Evolutionary conservation across 768 basidiomycete genomes (phyloP), one percentile per base, ranked within the genome.

Genomic region (Coprinopsis cinerea): DNA sequence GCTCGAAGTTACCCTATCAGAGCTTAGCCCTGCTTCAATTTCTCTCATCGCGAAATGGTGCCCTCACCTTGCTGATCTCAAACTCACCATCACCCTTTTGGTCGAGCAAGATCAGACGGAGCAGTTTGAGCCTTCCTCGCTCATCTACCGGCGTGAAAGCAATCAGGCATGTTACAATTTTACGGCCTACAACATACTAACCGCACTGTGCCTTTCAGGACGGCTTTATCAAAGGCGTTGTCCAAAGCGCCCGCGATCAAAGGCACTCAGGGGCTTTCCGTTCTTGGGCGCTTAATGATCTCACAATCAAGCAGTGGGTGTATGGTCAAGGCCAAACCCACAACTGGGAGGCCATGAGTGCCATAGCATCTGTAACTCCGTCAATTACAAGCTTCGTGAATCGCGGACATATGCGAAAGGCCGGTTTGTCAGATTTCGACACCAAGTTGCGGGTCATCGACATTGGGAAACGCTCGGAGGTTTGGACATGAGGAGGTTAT

Each of bases 281-380:
- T 9, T 9, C 9, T 7, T 45, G 44, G 44, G 4, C 25, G 4
- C 26, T 45, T 5, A 4, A 32, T 5, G 44, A 45, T 18, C 4
- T 45, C 14, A 4, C 44, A 5, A 30, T 45, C 28, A 7, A 30
- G 6, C 27, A 45, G 32, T 45, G 44, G 44, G 26, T 28, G 11
- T n/a, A 9, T 11, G 25, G 26, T 10, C 4, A 45, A 32, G 44
- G 44, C 4, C 27, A 27, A 4, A n/a, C 4, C 4, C 32, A 45
- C 27, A 45, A 28, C 22, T 45, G 44, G 44, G 44, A 45, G 14
- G 28, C 20, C n/a, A 45, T 45, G 44, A 28, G 6, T 17, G 44
- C 44, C 11, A 5, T 45, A 11, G 44, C 44, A 4, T 10, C 9
- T 4, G 14, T 45, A 9, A 23, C 20, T 4, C 44, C 44, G 10